These are phyloP conservation scores for Leishmania turanica DNA, from an alignment of 208 protist genomes.

Conservation along the genomic window DNA sequence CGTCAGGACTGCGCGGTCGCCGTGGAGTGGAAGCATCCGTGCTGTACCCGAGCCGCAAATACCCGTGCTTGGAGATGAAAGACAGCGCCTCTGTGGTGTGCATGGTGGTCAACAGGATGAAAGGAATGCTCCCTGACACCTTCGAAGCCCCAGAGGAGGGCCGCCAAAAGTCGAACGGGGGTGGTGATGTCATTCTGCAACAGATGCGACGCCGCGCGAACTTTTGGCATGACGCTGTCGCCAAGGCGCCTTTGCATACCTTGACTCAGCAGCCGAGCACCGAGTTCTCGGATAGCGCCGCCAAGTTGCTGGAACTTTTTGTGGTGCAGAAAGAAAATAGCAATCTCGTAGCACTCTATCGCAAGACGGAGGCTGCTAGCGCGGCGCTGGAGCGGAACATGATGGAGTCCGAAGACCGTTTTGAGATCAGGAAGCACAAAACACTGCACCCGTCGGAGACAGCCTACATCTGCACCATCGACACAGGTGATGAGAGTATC, in stretches of 20 bases:
- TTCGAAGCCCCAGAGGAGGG: constrained; percentile 30
- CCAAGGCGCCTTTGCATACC: constrained; percentile 6
- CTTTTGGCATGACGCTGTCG: constrained; percentile 20
- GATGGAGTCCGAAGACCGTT: constrained; percentile 80
- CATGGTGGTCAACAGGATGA: constrained; percentile 47
- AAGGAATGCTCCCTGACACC: constrained; percentile 42
- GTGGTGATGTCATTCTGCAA: constrained; percentile 29
- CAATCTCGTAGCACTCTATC: constrained; percentile 51
- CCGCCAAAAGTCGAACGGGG: constrained; percentile 8
- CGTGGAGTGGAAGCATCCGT: constrained; percentile 53
- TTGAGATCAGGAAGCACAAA: constrained; percentile 52
- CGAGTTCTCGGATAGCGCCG: constrained; percentile 31
- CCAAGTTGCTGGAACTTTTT: constrained; percentile 62
- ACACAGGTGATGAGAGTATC: constrained; percentile 63
- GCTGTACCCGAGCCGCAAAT: constrained; percentile 60
- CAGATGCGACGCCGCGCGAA: constrained; percentile 23
- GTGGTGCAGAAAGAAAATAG: constrained; percentile 52
- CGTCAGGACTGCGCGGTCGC: constrained; percentile 53
- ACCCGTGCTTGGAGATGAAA: constrained; percentile 42
- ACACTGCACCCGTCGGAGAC: constrained; percentile 61
- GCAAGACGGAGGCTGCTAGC: constrained; percentile 36
- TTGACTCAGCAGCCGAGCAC: constrained; percentile 19
- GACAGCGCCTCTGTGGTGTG: constrained; percentile 26
- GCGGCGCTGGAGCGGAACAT: constrained; percentile 59
- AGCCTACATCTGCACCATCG: constrained; percentile 76